Conservation (phyloP, 1,139 yeast genomes). For the Geotrichum reessii region DNA sequence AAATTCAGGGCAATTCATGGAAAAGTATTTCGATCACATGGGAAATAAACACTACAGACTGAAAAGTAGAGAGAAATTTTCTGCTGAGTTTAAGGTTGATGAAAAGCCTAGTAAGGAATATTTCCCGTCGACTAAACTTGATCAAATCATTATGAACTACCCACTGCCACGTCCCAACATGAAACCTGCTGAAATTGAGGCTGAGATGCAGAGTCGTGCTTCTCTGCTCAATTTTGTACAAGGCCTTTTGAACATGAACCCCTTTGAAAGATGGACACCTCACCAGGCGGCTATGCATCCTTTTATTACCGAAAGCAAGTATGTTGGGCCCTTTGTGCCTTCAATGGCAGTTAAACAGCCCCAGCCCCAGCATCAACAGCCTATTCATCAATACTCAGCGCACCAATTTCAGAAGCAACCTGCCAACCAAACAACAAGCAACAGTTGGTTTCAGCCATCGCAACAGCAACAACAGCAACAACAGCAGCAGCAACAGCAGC, state of each 20-base stretch:
- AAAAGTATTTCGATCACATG: conserved; percentile 37
- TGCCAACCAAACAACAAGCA: neutral
- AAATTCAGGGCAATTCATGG: conserved; percentile 67
- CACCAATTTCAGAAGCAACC: conserved; percentile 10
- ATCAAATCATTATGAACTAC: conserved; percentile 73
- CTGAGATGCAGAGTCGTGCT: conserved; percentile 65
- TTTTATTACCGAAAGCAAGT: conserved; percentile 52
- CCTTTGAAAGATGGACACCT: conserved; percentile 93
- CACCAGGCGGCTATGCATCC: conserved; percentile 94
- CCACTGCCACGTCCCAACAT: conserved; percentile 66
- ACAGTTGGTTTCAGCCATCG: conserved; percentile 3
- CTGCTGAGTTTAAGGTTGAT: conserved; percentile 47
- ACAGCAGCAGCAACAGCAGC: neutral
- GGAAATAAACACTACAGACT: conserved; percentile 42
- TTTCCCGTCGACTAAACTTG: conserved; percentile 65
- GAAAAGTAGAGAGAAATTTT: conserved; percentile 56
- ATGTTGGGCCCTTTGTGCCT: conserved; percentile 36
- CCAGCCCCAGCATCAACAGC: neutral
- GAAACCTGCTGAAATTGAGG: conserved; percentile 48
- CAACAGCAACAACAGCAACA: conserved; percentile 4
- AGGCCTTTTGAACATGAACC: conserved; percentile 77
- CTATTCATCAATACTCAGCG: conserved; percentile 1
- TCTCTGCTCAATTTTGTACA: conserved; percentile 70
- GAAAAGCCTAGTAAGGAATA: conserved; percentile 84
- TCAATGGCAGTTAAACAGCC: conserved; percentile 15